Evolutionary conservation across 192 early-diverging fungal species (phyloP).

Genomic region (Spizellomyces sp.): DNA sequence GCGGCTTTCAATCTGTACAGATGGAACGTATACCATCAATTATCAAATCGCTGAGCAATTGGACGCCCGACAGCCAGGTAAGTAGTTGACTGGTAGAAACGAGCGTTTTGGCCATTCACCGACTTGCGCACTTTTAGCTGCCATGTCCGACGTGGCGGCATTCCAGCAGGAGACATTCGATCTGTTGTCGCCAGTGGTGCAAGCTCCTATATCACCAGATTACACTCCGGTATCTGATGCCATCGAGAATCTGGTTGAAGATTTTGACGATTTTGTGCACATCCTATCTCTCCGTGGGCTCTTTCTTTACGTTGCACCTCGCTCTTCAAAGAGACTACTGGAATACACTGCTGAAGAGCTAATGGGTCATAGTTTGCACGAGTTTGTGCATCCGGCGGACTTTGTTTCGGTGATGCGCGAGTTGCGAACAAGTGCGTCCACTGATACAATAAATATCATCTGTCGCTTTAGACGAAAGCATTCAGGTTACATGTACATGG

Average conservation of each 20-base stretch:
- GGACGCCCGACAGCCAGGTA: constrained; percentile 6
- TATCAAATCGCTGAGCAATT: constrained; percentile 38
- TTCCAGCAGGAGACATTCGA: constrained; percentile 7
- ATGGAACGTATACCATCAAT: constrained; percentile 59
- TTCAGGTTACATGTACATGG: constrained; percentile 67
- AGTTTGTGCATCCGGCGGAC: constrained; percentile 69
- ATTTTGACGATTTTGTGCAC: constrained; percentile 64
- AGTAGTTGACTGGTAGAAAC: neutral
- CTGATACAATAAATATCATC: constrained; percentile 56
- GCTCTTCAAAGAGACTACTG: constrained; percentile 43
- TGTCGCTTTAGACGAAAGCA: constrained; percentile 62
- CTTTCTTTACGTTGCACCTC: constrained; percentile 64
- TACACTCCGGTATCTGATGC: neutral
- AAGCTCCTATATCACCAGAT: constrained; percentile 7
- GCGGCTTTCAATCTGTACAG: constrained; percentile 21
- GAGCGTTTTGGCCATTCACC: too few species aligned
- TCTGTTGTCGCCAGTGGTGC: neutral
- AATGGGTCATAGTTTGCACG: constrained; percentile 57
- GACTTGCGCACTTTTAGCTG: too few species aligned
- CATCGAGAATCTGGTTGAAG: constrained; percentile 45
- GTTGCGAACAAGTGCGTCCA: constrained; percentile 52
- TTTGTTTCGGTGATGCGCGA: constrained; percentile 70
- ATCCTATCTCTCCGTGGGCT: constrained; percentile 68
- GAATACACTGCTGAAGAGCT: constrained; percentile 60
- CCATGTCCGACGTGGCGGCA: too few species aligned